phyloP scores from a whole-genome alignment of 78 protist species.

The Dictyostelium brefeldianum region DNA sequence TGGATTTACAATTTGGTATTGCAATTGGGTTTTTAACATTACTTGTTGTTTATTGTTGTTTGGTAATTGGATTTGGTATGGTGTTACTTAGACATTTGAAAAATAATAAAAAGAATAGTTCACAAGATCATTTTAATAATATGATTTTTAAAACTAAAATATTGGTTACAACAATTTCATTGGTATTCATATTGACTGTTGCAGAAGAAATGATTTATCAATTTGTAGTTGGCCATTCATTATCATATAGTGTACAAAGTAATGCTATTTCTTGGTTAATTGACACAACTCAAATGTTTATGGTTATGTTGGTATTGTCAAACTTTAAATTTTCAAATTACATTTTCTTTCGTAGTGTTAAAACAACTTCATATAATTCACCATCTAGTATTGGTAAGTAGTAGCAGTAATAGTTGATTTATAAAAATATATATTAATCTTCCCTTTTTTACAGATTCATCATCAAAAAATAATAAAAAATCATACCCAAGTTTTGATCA shows the following conservation, averaged over 20 bases:
- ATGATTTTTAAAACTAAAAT: slow-evolving; percentile 47
- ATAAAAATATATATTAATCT: too few relatives aligned
- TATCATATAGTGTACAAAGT: slow-evolving; percentile 22
- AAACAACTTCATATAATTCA: slow-evolving; percentile 1
- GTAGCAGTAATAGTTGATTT: too few relatives aligned
- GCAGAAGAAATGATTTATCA: neutral
- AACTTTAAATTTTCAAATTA: slow-evolving; percentile 2
- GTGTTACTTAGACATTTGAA: neutral
- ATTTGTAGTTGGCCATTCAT: neutral
- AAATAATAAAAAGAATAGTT: neutral
- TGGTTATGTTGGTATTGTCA: slow-evolving; percentile 1
- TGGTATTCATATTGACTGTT: neutral
- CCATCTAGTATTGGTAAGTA: neutral
- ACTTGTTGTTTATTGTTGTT: neutral
- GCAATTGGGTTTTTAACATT: slow-evolving; percentile 20
- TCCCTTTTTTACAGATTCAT: too few relatives aligned
- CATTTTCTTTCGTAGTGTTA: neutral
- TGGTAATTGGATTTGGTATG: neutral
- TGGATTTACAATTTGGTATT: neutral
- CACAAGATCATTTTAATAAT: neutral
- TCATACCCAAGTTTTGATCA: neutral
- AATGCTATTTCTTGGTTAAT: neutral
- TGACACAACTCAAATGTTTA: slow-evolving; percentile 21
- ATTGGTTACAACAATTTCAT: neutral
- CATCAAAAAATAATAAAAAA: neutral